A percentile compares a stretch with the other conserved stretches of the same genome.
Conservation (phyloP, 2,329 filamentous ascomycete genomes). For the Ophiostoma piceae region DNA sequence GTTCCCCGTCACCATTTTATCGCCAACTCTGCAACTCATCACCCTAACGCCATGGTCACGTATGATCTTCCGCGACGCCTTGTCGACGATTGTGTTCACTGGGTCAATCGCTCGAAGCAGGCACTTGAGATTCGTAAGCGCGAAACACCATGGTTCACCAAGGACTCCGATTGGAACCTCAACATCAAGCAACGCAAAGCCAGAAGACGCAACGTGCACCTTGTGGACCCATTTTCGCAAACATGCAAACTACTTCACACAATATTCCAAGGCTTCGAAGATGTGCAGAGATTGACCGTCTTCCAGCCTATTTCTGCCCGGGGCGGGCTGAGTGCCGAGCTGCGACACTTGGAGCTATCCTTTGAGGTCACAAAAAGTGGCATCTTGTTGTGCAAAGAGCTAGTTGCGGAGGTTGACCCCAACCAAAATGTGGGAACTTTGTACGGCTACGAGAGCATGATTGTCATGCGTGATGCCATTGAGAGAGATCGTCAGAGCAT, state of each 20-base stretch:
- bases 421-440: constrained; percentile 56
- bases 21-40: background rate
- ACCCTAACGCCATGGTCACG: constrained; percentile 31
- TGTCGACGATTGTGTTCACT: constrained; percentile 52
- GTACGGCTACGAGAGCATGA: constrained; percentile 54
- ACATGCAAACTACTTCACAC: constrained; percentile 37
- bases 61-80: constrained; percentile 50
- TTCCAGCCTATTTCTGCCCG: constrained; percentile 38
- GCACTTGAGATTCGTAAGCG: constrained; percentile 45
- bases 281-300: constrained; percentile 39
- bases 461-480: constrained; percentile 47
- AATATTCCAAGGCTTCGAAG: constrained; percentile 50
- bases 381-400: constrained; percentile 44
- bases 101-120: constrained; percentile 45
- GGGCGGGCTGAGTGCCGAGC: constrained; percentile 40
- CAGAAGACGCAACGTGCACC: constrained; percentile 24
- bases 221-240: constrained; percentile 47
- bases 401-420: constrained; percentile 48
- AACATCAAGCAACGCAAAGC: constrained; percentile 30
- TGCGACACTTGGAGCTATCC: constrained; percentile 48
- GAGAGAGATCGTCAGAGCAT: constrained; percentile 43
- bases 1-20: constrained; percentile 24
- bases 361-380: constrained; percentile 46
- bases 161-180: constrained; percentile 35
- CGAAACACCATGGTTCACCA: constrained; percentile 30